Conservation (phyloP, 352 stramenopile genomes). For the Aphanomyces euteiches region DNA sequence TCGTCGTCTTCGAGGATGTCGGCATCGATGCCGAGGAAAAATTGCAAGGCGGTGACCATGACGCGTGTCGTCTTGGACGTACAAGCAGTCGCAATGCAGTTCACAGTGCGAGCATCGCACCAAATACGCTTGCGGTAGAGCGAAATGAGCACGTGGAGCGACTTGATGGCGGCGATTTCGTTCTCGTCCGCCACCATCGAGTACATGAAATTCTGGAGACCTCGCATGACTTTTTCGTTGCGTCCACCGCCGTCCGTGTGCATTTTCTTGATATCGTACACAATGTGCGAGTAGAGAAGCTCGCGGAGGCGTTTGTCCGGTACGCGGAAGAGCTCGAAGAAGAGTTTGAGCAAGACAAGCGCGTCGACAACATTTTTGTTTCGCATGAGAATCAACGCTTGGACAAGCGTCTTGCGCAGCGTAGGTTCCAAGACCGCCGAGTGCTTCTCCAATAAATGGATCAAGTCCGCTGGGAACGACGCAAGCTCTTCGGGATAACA, state of each 20-base stretch:
- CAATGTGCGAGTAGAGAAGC: constrained; percentile 94
- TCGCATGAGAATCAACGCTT: constrained; percentile 94
- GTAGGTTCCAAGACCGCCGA: constrained; percentile 88
- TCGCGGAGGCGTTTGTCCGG: constrained; percentile 95
- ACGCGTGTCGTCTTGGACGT: constrained; percentile 80
- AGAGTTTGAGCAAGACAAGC: constrained; percentile 92
- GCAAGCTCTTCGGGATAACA: constrained; percentile 85
- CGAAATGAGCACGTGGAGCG: constrained; percentile 90
- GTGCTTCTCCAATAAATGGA: constrained; percentile 88
- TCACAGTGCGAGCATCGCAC: constrained; percentile 95
- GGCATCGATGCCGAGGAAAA: constrained; percentile 98
- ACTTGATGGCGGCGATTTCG: constrained; percentile 83
- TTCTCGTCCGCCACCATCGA: constrained; percentile 90
- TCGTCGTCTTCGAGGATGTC: constrained; percentile 95
- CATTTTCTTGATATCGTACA: constrained; percentile 94
- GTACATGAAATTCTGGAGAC: constrained; percentile 94
- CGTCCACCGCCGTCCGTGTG: constrained; percentile 36
- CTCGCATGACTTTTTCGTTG: constrained; percentile 95
- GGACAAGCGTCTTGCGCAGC: constrained; percentile 92
- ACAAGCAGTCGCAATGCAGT: constrained; percentile 94
- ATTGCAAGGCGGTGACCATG: constrained; percentile 90
- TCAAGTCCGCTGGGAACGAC: constrained; percentile 87
- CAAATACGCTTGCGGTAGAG: constrained; percentile 96
- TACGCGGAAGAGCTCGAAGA: constrained; percentile 96
- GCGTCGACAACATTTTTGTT: constrained; percentile 92